phyloP scores from a whole-genome alignment of 2,329 filamentous ascomycete species.

The Xylaria sp. region DNA sequence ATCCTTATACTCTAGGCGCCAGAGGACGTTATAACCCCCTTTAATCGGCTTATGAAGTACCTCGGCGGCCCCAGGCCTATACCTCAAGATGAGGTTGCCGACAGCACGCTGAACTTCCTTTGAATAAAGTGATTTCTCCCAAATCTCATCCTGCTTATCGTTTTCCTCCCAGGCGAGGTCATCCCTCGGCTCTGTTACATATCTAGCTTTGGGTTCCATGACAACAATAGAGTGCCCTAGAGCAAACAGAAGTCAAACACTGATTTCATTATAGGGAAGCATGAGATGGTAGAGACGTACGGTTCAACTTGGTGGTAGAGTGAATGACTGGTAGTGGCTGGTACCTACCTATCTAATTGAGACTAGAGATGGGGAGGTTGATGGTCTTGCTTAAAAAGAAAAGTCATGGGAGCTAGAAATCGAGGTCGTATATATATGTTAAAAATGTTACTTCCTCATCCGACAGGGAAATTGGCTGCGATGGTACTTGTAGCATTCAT shows the following conservation, averaged over 20 bases:
- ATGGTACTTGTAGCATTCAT: conserved; percentile 16
- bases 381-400: conserved; percentile 17
- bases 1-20: conserved; percentile 15
- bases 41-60: conserved; percentile 12
- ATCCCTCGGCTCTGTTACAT: too few species aligned
- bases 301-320: conserved; percentile 15
- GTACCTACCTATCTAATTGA: conserved; percentile 16
- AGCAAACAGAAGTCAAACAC: conserved; percentile 18
- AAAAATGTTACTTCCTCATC: conserved; percentile 17
- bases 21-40: conserved; percentile 17
- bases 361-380: conserved; percentile 13
- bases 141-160: conserved; percentile 8
- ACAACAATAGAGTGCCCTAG: too few species aligned
- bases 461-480: conserved; percentile 15
- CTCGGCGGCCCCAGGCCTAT: conserved; percentile 10
- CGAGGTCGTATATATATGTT: conserved; percentile 15
- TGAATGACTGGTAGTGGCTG: conserved; percentile 15
- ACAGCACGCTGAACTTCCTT: conserved; percentile 8
- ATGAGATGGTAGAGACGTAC: conserved; percentile 15
- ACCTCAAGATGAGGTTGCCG: conserved; percentile 14
- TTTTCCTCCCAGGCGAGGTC: too few species aligned
- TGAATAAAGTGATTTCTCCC: conserved; percentile 11
- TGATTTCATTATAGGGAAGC: conserved; percentile 17
- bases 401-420: conserved; percentile 14
- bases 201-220: too few species aligned